Base-by-base conservation (phyloP, 805 yeast species). In the Diddensiella santjacobensis region DNA sequence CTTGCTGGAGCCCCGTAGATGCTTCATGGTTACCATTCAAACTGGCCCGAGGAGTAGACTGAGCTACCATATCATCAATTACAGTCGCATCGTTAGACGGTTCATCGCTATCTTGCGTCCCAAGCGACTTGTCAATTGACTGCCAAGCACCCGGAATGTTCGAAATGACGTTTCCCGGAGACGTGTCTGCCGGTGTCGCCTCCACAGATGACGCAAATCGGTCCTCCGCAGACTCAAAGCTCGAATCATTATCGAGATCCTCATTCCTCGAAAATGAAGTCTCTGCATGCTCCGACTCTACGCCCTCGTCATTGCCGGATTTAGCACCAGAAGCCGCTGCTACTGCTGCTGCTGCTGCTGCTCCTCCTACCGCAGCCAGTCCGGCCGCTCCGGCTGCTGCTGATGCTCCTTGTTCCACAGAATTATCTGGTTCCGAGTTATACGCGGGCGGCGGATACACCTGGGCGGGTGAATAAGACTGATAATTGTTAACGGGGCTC, bases 111-210 rank as follows among this genome's bases (percentile, higher is more conserved):
- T 35, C 31, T 19, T 29, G 39, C n/a, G 10, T 30, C 6, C 22
- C 30, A 29, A 22, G 39, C 19, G 31, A 20, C 22, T 20, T 36
- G 22, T 37, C 47, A 3, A 29, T 19, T 18, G 52, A 42, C 11
- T 45, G 30, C 57, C 57, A 53, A 2, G 53, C 57, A 3, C 57
- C 57, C 22, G 57, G 57, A 17, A 53, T 49, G 22, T 36, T 26
- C 3, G 52, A 37, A n/a, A 45, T 36, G n/a, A 48, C 43, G 29
- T n/a, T 38, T 19, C 29, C 24, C 20, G 15, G 18, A 17, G 18
- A 23, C 15, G 44, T 19, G n/a, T 11, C 47, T 15, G 20, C 36
- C 19, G 41, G 17, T 15, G 38, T 3, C 59, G 45, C 43, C 15
- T 11, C 38, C 23, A n/a, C 29, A 19, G 45, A 19, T 18, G 31